Percentiles rank a stretch among this genome's conserved stretches.
phyloP scores from a whole-genome alignment of 2,329 filamentous ascomycete genomes.

The Sporothrix curviconia region DNA sequence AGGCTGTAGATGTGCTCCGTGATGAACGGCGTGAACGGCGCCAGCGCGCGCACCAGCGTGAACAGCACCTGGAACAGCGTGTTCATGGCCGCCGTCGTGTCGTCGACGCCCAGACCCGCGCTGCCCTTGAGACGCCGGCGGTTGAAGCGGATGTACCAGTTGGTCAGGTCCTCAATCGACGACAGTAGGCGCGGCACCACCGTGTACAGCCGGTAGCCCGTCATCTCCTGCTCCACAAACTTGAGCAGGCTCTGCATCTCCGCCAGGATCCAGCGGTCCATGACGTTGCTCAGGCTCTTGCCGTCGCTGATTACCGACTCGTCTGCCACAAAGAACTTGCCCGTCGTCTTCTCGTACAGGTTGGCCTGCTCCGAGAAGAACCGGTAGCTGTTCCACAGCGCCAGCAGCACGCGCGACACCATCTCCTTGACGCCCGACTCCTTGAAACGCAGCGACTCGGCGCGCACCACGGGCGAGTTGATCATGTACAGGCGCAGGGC shows the following conservation, averaged over 20 bases:
- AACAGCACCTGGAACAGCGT: conserved; percentile 90
- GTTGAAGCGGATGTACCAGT: conserved; percentile 98
- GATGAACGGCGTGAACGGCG: conserved; percentile 92
- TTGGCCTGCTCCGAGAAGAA: conserved; percentile 88
- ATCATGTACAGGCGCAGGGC: conserved; percentile 92
- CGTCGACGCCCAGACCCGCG: conserved; percentile 70
- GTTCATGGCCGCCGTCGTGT: conserved; percentile 86
- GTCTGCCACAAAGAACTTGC: conserved; percentile 71
- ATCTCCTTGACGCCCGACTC: conserved; percentile 91
- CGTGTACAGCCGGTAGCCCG: conserved; percentile 60
- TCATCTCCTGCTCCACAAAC: conserved; percentile 92
- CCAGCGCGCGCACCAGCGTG: conserved; percentile 79
- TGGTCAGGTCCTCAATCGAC: conserved; percentile 77
- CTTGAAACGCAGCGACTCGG: conserved; percentile 85
- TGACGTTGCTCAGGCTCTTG: conserved; percentile 60
- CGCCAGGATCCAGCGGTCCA: conserved; percentile 93
- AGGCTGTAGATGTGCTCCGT: conserved; percentile 90
- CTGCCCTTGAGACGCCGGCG: conserved; percentile 85
- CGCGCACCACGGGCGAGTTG: conserved; percentile 90
- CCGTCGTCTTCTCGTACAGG: conserved; percentile 77
- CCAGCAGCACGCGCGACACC: conserved; percentile 81
- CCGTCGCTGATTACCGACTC: conserved; percentile 42
- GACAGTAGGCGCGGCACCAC: conserved; percentile 78
- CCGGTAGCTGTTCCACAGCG: conserved; percentile 94
- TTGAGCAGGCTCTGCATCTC: conserved; percentile 85